Evolutionary conservation across 306 rosid genomes (phyloP), one percentile per base, ranked within the genome.

Genomic region (Quercus rubra): DNA sequence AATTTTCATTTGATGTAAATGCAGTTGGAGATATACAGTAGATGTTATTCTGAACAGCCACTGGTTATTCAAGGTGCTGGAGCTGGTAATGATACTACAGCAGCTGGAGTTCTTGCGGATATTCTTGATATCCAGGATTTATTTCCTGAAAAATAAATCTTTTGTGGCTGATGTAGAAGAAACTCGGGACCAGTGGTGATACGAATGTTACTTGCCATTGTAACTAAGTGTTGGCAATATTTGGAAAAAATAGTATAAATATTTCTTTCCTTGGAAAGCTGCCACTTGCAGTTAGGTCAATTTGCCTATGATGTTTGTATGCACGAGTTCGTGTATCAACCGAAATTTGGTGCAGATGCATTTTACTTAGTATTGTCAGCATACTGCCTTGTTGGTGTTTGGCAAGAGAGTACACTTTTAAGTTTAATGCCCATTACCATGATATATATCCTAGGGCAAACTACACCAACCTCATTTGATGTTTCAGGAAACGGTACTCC

Each of bases 31-130:
- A 70, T 91, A 76, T 88, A 91, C 83, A 94, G 87, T 46, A 81
- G 95, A 79, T 94, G 97, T 87, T 94, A 94, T 62, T 75, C 74
- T 46, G 76, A 89, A 61, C 94, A 85, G 80, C 97, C 99, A 2
- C 89, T 94, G 73, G 97, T 94, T 67, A 90, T 94, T 86, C 99
- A 92, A 88, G 97, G 99, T 25, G 99, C 99, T 70, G 99, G 99
- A 75, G 99, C 99, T 55, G 99, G 99, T 71, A 92, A 92, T 33
- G 99, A 92, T 86, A 92, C 97, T 10, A 94, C 99, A 30, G 97
- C 99, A 18, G 91, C 93, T 3, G 99, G 99, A 68, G 99, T 94
- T 51, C 97, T 94, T 76, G 99, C 99, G 51, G 99, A 94, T 86
- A 90, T 94, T 10, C 71, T 94, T 66, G 99, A 92, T 82, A 71